Conservation (phyloP, 345 rosid species). For the Lenwebbia sp. region DNA sequence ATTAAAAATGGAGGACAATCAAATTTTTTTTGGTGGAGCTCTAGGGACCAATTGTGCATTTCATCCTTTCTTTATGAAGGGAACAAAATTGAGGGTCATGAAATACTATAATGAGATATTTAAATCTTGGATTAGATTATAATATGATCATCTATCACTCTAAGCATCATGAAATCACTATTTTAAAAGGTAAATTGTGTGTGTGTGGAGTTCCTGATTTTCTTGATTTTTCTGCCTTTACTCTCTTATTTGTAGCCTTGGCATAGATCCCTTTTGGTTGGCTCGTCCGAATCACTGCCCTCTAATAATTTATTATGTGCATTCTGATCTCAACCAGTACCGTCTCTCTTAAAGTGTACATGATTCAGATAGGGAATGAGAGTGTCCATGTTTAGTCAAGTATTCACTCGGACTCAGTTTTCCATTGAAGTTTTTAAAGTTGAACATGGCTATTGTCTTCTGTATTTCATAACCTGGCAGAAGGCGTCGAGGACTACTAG, state of each 20-base stretch:
- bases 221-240: not conserved
- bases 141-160: too few relatives aligned
- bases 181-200: not conserved
- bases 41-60: too few relatives aligned
- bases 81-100: too few relatives aligned
- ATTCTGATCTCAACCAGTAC: not conserved
- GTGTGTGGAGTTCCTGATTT: not conserved
- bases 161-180: too few relatives aligned
- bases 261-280: not conserved
- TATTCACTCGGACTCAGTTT: not conserved
- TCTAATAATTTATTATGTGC: not conserved
- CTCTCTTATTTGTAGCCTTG: not conserved
- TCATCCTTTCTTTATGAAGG: too few relatives aligned
- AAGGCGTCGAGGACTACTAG: constrained; percentile 39
- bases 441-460: not conserved
- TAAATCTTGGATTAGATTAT: too few relatives aligned
- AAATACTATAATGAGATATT: too few relatives aligned
- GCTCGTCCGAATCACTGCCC: not conserved
- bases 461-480: constrained; percentile 12
- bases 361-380: not conserved
- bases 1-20: too few relatives aligned
- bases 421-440: not conserved
- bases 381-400: not conserved
- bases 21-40: too few relatives aligned
- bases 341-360: not conserved